A percentile compares a stretch with the other conserved stretches of the same genome.
Evolutionary conservation across 768 basidiomycete genomes (phyloP).

Genomic region (Trametes gibbosa): DNA sequence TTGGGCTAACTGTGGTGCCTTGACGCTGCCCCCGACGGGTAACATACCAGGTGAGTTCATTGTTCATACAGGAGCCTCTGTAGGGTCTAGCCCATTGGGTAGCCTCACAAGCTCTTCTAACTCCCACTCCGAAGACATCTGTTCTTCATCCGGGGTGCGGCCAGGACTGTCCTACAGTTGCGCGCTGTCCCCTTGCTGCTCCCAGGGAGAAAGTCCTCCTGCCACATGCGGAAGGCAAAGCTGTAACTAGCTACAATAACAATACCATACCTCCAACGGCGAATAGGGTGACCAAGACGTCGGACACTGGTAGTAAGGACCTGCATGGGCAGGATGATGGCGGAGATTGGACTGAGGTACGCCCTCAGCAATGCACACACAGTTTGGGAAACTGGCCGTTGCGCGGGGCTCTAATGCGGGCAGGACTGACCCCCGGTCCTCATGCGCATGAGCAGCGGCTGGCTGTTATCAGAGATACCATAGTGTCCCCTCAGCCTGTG

Average conservation of each 20-base stretch:
- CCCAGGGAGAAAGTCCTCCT: neutral
- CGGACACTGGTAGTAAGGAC: neutral
- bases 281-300: neutral
- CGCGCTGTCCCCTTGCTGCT: neutral
- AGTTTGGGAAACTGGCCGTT: neutral
- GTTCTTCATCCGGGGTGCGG: neutral
- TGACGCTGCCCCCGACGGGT: neutral
- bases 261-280: neutral
- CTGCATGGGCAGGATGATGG: neutral
- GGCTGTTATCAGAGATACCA: neutral
- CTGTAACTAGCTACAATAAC: neutral
- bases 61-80: neutral
- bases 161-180: conserved; percentile 3
- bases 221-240: neutral
- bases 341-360: neutral
- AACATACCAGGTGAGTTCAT: neutral
- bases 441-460: neutral
- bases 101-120: neutral
- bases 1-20: neutral
- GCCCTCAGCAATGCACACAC: neutral
- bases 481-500: neutral
- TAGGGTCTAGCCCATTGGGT: neutral
- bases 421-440: neutral
- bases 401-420: neutral
- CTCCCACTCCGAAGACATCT: neutral